Conservation (phyloP, 1,284 basidiomycete genomes). For the Malassezia obtusa region DNA sequence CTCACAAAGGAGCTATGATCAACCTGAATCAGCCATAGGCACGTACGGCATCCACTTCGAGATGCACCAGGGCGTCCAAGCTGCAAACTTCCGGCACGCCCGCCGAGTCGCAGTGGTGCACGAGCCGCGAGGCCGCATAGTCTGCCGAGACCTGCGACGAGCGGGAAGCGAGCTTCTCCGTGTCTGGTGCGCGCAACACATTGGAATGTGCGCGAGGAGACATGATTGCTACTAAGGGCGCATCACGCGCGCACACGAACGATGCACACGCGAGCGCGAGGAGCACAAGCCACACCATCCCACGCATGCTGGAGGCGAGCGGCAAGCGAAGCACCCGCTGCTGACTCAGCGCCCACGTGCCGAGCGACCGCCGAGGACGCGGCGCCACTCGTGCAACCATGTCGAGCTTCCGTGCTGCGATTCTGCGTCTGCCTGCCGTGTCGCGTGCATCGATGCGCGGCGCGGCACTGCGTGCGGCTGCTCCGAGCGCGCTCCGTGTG, state of each 20-base stretch:
- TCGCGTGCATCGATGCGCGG: background rate
- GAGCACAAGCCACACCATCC: background rate
- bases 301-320: constrained; percentile 4
- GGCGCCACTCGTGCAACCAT: background rate
- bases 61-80: constrained; percentile 10
- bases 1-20: background rate
- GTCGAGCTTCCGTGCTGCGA: constrained; percentile 9
- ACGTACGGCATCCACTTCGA: constrained; percentile 10
- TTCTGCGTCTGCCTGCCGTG: background rate
- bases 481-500: background rate
- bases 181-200: constrained; percentile 3
- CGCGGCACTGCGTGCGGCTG: background rate
- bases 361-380: background rate
- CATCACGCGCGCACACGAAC: background rate
- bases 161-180: background rate
- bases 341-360: constrained; percentile 11
- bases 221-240: constrained; percentile 10
- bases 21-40: background rate
- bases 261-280: constrained; percentile 4
- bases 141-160: constrained; percentile 1
- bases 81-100: constrained; percentile 10
- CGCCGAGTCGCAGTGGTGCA: background rate
- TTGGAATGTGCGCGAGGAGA: constrained; percentile 1
- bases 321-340: background rate
- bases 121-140: constrained; percentile 4